Percentiles rank a stretch among this genome's conserved stretches.
phyloP scores from a whole-genome alignment of 768 basidiomycete species.

The Leccinellum rugosiceps region DNA sequence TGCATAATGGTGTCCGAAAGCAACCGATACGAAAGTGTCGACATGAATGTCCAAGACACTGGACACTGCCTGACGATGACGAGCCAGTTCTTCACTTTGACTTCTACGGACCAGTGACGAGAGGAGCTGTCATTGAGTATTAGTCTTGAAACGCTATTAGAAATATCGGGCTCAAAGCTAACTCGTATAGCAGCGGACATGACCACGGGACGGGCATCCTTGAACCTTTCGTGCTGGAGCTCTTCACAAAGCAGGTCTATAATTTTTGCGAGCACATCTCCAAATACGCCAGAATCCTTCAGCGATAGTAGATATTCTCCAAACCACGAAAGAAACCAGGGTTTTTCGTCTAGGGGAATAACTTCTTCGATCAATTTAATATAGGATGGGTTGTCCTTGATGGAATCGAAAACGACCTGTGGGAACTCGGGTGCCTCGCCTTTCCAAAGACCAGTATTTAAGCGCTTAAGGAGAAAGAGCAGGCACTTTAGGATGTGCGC shows the following conservation, averaged over 20 bases:
- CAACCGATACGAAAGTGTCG: constrained; percentile 43
- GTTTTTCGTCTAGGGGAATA: constrained; percentile 32
- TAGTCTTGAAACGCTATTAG: constrained; percentile 3
- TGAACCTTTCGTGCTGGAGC: constrained; percentile 74
- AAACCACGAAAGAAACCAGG: constrained; percentile 64
- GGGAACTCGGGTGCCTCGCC: constrained; percentile 71
- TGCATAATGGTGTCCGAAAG: constrained; percentile 40
- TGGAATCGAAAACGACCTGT: constrained; percentile 72
- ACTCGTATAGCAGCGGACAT: constrained; percentile 64
- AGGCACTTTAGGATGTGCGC: constrained; percentile 55
- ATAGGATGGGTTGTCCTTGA: constrained; percentile 74
- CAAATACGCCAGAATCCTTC: constrained; percentile 44
- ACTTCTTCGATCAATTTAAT: constrained; percentile 41
- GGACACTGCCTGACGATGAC: constrained; percentile 31
- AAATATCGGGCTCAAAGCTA: constrained; percentile 28
- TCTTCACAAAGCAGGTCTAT: constrained; percentile 76
- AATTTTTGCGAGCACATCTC: constrained; percentile 70
- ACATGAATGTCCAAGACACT: constrained; percentile 51
- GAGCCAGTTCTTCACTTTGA: constrained; percentile 24
- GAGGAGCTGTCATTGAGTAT: constrained; percentile 29
- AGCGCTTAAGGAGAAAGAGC: constrained; percentile 54
- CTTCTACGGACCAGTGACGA: constrained; percentile 32
- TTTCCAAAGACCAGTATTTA: constrained; percentile 61
- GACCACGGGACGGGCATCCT: constrained; percentile 52
- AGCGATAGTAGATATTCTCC: constrained; percentile 59